Evolutionary conservation across 495 filamentous ascomycete species (phyloP).

Genomic region (Choiromyces venosus): DNA sequence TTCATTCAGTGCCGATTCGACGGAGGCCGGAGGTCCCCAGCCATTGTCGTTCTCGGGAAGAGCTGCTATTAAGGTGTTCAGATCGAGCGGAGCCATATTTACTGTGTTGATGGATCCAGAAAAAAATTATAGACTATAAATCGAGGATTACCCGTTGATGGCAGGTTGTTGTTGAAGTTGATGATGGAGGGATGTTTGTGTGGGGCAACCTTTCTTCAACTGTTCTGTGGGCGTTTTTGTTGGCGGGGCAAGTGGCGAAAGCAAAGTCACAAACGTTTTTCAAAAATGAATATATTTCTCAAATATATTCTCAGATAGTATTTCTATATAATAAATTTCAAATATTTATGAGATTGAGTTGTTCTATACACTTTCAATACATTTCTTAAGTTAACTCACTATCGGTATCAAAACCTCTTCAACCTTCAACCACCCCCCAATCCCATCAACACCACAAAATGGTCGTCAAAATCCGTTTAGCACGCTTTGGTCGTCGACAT

Average conservation of each 20-base stretch:
- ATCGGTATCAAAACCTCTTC: not conserved
- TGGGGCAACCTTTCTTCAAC: constrained; percentile 1
- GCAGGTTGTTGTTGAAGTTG: not conserved
- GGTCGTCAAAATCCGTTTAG: constrained; percentile 88
- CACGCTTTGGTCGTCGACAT: constrained; percentile 86
- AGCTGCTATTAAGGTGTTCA: constrained; percentile 49
- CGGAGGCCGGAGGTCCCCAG: constrained; percentile 78
- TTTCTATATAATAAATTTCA: not conserved
- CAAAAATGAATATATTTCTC: not conserved
- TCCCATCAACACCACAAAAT: constrained; percentile 49
- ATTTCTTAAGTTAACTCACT: not conserved
- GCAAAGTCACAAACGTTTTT: constrained; percentile 31
- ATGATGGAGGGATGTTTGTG: constrained; percentile 1
- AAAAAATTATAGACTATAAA: not conserved
- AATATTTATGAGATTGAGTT: constrained; percentile 19
- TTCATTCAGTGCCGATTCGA: constrained; percentile 79
- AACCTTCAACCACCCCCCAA: not conserved
- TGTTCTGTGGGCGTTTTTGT: not conserved
- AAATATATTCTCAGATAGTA: not conserved
- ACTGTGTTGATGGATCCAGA: not conserved
- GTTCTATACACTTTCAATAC: not conserved
- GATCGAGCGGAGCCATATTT: constrained; percentile 37
- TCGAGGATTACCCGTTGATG: not conserved
- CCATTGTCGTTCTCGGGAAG: constrained; percentile 57
- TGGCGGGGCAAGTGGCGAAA: constrained; percentile 5